Evolutionary conservation across 2,329 filamentous ascomycete genomes (phyloP).

Genomic region (Colletotrichum sp.): DNA sequence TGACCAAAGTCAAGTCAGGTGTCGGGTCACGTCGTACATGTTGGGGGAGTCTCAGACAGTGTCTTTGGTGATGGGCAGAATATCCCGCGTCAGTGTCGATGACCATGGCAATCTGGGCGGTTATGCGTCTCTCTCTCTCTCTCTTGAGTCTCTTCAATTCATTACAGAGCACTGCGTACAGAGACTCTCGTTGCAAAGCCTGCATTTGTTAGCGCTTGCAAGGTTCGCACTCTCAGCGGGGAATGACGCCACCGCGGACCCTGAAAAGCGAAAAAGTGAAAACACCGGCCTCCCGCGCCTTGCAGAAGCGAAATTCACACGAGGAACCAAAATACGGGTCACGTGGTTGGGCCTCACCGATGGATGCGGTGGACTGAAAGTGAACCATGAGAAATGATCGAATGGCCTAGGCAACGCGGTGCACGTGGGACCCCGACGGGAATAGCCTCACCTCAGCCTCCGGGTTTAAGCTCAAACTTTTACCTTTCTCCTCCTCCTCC

Average conservation of each 20-base stretch:
- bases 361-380: not conserved
- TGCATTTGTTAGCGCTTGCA: not conserved
- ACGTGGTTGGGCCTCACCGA: not conserved
- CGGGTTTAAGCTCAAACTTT: not conserved
- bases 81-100: not conserved
- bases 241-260: conserved; percentile 7
- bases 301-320: not conserved
- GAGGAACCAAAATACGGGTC: not conserved
- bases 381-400: not conserved
- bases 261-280: not conserved
- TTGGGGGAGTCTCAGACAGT: not conserved
- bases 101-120: not conserved
- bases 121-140: not conserved
- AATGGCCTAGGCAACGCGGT: not conserved
- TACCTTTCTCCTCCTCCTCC: not conserved
- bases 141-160: not conserved
- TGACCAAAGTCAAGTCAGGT: not conserved
- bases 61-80: not conserved
- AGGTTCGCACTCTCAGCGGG: not conserved
- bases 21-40: not conserved
- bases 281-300: not conserved
- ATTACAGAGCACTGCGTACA: too few species aligned
- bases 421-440: not conserved
- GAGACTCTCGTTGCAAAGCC: not conserved
- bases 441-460: not conserved